Base-by-base conservation (phyloP, 192 early-diverging fungal genomes). In the Gamsiella multidivaricata region DNA sequence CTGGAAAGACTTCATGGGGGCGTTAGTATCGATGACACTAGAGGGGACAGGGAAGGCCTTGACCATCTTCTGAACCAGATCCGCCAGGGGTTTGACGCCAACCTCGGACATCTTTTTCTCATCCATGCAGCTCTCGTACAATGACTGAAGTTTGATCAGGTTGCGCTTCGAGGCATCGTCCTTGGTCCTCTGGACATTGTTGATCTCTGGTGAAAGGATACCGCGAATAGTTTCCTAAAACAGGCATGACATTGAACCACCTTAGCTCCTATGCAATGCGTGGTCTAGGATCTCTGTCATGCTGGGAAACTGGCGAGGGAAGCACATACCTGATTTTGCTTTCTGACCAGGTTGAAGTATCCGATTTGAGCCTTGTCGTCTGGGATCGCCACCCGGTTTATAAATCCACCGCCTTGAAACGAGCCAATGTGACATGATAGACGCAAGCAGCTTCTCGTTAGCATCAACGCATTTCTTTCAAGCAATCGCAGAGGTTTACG, bases 361-460 rank as follows among this genome's bases (percentile, higher is more conserved):
- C 80, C 79, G 26, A 81, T 54, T 18, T 63, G 47, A 1, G 87
- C 69, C 69, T 88, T 83, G 67, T 90, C 89, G 25, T 88, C 85
- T 14, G 91, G 88, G 51, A 93, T 90, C 5, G 81, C 52, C 31
- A 87, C 57, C 14, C 64, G 66, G 39, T 80, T 61, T 47, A 87
- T 57, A 80, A 87, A 91, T 32, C 85, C 87, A n/a, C 88, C 88
- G 52, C 87, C 87, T 88, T 41, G 36, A 52, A n/a, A n/a, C n/a
- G n/a, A n/a, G n/a, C n/a, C n/a, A n/a, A n/a, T n/a, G n/a, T n/a
- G n/a, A n/a, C n/a, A n/a, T n/a, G n/a, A n/a, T n/a, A n/a, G n/a
- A n/a, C n/a, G n/a, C n/a, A n/a, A n/a, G n/a, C n/a, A n/a, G n/a
- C n/a, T n/a, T n/a, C n/a, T n/a, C n/a, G n/a, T n/a, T n/a, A n/a